phyloP scores from a whole-genome alignment of 2,329 filamentous ascomycete species.

The Penicillium sp. region DNA sequence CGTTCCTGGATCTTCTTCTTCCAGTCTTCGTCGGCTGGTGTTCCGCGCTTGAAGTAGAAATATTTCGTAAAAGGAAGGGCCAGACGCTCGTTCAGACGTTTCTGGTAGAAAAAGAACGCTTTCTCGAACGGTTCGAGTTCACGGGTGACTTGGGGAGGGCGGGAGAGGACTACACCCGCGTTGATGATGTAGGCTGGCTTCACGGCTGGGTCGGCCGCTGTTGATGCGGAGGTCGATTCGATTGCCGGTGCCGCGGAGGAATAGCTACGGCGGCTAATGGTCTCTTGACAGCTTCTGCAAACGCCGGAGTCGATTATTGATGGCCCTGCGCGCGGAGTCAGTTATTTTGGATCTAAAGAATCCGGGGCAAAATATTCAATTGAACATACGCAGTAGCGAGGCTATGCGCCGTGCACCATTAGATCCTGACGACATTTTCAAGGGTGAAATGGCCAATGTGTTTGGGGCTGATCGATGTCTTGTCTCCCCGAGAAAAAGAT shows the following conservation, averaged over 20 bases:
- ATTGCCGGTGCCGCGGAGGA: constrained; percentile 40
- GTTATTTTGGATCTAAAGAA: constrained; percentile 3
- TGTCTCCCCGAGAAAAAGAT: constrained; percentile 39
- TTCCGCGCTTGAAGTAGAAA: constrained; percentile 94
- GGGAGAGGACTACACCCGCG: constrained; percentile 78
- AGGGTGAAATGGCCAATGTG: constrained; percentile 13
- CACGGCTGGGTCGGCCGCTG: constrained; percentile 28
- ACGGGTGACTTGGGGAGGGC: constrained; percentile 82
- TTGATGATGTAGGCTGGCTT: constrained; percentile 48
- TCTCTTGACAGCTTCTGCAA: constrained; percentile 46
- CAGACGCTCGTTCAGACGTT: constrained; percentile 89
- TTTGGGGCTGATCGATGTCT: constrained; percentile 14
- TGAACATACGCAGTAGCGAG: constrained; percentile 39
- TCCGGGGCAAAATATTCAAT: neutral
- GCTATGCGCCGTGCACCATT: constrained; percentile 43
- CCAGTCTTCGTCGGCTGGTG: constrained; percentile 82
- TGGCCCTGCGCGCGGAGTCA: constrained; percentile 28
- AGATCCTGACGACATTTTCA: constrained; percentile 41
- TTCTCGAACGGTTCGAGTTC: constrained; percentile 84
- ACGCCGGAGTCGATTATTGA: constrained; percentile 41
- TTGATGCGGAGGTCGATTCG: constrained; percentile 36
- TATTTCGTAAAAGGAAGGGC: constrained; percentile 81
- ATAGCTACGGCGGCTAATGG: constrained; percentile 40
- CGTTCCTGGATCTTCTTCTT: constrained; percentile 78
- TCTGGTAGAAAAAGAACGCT: constrained; percentile 94